Conservation (phyloP, 805 yeast species). For the Candida ipomoeae region DNA sequence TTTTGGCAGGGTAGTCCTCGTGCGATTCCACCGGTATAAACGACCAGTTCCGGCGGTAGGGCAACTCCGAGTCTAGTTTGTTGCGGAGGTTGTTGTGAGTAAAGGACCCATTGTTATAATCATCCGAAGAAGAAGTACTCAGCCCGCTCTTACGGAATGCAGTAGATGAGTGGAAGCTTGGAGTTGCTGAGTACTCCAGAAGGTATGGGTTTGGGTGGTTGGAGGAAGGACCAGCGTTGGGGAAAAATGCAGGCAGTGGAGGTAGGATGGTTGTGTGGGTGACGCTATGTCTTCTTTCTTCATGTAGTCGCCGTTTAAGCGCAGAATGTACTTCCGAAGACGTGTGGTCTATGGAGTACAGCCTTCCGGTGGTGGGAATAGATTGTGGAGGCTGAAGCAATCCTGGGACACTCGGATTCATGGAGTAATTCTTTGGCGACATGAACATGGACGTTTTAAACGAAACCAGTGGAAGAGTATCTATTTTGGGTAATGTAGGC, state of each 20-base stretch:
- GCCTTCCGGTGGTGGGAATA: neutral
- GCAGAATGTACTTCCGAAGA: neutral
- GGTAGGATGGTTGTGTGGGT: neutral
- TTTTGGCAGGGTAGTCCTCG: neutral
- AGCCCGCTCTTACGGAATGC: neutral
- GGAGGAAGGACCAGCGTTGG: neutral
- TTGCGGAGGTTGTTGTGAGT: neutral
- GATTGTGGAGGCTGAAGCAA: neutral
- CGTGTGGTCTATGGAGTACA: slow-evolving; percentile 7
- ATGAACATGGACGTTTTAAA: slow-evolving; percentile 41
- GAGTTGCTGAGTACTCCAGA: neutral
- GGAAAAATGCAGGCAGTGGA: slow-evolving; percentile 6
- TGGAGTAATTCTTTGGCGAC: neutral
- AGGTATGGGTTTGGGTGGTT: neutral
- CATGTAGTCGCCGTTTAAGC: slow-evolving; percentile 1
- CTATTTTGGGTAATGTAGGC: slow-evolving; percentile 15
- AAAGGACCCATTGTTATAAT: neutral
- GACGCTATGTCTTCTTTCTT: slow-evolving; percentile 9
- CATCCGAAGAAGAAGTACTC: slow-evolving; percentile 1
- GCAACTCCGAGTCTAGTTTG: neutral
- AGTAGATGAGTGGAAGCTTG: neutral
- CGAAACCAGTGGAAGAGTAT: slow-evolving; percentile 30
- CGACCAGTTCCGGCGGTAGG: neutral
- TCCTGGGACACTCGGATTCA: neutral
- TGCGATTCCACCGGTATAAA: neutral